Evolutionary conservation across 257 asterid species (phyloP).

Genomic region (Oldenlandia corymbosa): DNA sequence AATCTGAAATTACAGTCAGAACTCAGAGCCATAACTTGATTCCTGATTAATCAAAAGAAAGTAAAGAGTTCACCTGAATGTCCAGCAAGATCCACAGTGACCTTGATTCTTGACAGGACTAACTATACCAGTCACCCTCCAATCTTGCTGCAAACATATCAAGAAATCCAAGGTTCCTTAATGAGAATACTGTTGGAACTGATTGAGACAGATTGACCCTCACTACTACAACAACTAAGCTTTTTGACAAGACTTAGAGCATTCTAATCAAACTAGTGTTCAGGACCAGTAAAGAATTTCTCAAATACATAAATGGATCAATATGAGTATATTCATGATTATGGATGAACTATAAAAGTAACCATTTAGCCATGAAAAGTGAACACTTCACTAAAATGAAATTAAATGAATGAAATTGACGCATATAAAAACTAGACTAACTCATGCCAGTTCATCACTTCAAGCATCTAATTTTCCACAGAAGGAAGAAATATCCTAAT

Average conservation of each 20-base stretch:
- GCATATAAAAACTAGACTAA: too few species aligned
- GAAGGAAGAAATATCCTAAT: neutral
- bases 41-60: too few species aligned
- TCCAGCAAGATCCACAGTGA: constrained; percentile 95
- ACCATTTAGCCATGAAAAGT: neutral
- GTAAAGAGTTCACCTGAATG: constrained; percentile 98
- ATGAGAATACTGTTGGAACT: neutral
- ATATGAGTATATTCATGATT: neutral
- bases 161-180: constrained; percentile 12
- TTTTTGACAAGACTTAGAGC: too few species aligned
- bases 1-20: neutral
- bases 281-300: neutral
- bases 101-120: constrained; percentile 90
- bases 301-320: neutral
- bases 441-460: too few species aligned
- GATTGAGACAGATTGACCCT: neutral
- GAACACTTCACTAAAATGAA: neutral
- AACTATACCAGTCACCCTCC: constrained; percentile 85
- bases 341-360: neutral
- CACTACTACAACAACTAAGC: too few species aligned
- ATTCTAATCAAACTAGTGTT: neutral
- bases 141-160: constrained; percentile 61
- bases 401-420: neutral
- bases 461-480: too few species aligned
- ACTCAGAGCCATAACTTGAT: neutral